phyloP scores from a whole-genome alignment of 2,329 filamentous ascomycete genomes.

The Botrytis elliptica region DNA sequence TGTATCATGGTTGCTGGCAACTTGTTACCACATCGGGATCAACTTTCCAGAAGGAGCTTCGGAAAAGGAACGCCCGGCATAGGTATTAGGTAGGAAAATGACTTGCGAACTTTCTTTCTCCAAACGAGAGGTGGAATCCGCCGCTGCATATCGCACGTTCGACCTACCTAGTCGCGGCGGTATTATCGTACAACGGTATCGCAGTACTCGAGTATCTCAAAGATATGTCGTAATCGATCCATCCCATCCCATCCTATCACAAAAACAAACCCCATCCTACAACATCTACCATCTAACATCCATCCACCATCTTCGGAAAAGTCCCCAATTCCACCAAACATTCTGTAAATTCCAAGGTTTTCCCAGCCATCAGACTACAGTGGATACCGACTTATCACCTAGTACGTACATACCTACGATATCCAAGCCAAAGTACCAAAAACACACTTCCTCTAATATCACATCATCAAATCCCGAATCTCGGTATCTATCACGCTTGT shows the following conservation, averaged over 20 bases:
- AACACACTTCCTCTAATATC: neutral
- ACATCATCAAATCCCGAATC: conserved; percentile 3
- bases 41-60: neutral
- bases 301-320: neutral
- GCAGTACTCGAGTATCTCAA: neutral
- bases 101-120: neutral
- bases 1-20: neutral
- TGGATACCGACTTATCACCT: neutral
- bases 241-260: neutral
- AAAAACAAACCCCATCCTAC: no score
- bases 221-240: neutral
- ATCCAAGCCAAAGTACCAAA: neutral
- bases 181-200: neutral
- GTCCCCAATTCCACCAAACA: neutral
- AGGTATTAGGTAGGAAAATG: neutral
- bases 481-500: conserved; percentile 4
- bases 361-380: neutral
- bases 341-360: neutral
- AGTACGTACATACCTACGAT: no score
- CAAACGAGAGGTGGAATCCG: neutral
- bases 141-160: neutral
- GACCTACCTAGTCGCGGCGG: no score
- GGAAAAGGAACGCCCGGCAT: neutral
- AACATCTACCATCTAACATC: neutral
- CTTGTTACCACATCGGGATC: neutral